Base-by-base conservation (phyloP, 2,329 filamentous ascomycete species). In the Ceratocystiopsis minuta region DNA sequence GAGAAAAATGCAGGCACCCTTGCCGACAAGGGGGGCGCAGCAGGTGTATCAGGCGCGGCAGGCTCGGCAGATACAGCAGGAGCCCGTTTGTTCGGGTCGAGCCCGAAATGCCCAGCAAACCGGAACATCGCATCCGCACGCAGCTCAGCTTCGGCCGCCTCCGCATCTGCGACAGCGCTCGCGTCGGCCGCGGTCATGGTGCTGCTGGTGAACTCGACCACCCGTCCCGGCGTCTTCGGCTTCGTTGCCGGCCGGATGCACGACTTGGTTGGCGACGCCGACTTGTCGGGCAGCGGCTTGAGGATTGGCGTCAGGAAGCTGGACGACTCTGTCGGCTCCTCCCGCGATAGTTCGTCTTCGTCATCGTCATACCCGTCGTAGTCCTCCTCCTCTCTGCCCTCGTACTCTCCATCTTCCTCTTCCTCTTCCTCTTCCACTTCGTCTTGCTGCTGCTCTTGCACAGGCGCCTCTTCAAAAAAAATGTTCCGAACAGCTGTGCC, bases 191-290 rank as follows among this genome's bases (percentile, higher is more conserved):
- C 65, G 4, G 65, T 67, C 7, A 67, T 53, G 1, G 64, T 64
- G 52, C 60, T 68, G 53, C 63, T 67, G 0, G 66, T 67, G 48
- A 75, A 75, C 44, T 72, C 69, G 14, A 76, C 72, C 1, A 75
- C 67, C 0, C 68, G 65, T 5, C 72, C 72, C 1, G 68, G 69
- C 2, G 68, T 74, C 46, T 65, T 71, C 4, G 68, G 65, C 50
- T 75, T 76, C 16, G 71, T 52, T 0, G 70, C 68, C 4, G 71
- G 72, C 16, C 72, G 65, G 18, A 76, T 55, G 48, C 63, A 69
- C 1, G 72, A 75, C 51, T 75, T 76, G 10, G 55, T 60, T 0
- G 72, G 71, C 1, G 70, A 75, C 5, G 65, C 63, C n/a, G 64
- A 60, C 45, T 61, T 65, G 40, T 65, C 60, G 13, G 70, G 69